These are phyloP conservation scores for Thelephora aurantiotincta DNA, from an alignment of 768 basidiomycete genomes.

Conservation along the genomic window DNA sequence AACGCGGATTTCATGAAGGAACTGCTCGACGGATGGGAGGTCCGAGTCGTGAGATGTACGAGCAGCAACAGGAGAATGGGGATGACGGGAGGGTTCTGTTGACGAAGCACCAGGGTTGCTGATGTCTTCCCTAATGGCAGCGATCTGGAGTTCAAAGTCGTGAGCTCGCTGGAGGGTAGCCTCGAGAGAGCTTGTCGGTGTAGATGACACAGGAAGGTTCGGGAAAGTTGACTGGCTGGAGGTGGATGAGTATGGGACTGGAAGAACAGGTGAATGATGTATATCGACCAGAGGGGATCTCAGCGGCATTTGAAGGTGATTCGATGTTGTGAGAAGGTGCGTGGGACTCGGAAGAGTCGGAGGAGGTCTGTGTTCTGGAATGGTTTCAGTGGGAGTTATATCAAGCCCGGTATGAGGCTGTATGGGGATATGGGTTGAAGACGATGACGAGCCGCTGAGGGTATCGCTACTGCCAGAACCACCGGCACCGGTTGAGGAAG, in stretches of 20 bases:
- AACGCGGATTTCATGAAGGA: no score
- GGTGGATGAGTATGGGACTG: no score
- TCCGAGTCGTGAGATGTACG: no score
- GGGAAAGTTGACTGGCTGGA: neutral
- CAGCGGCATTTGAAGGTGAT: no score
- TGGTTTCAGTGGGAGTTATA: neutral
- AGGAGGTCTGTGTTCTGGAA: neutral
- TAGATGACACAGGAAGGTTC: neutral
- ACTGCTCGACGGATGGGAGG: no score
- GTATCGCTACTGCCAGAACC: neutral
- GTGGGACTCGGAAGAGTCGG: neutral
- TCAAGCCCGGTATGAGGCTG: neutral
- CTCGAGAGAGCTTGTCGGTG: neutral
- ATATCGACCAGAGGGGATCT: no score
- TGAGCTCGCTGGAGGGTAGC: neutral
- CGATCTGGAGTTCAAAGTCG: neutral
- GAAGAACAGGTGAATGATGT: no score
- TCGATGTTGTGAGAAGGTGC: no score
- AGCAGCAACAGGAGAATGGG: no score
- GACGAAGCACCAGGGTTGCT: neutral
- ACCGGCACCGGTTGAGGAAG: neutral
- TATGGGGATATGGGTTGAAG: neutral
- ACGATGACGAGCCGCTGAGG: neutral
- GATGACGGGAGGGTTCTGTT: neutral
- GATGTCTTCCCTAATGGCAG: neutral